Evolutionary conservation across 2,329 filamentous ascomycete species (phyloP).

Genomic region (Pseudopyrenochaeta lycopersici): DNA sequence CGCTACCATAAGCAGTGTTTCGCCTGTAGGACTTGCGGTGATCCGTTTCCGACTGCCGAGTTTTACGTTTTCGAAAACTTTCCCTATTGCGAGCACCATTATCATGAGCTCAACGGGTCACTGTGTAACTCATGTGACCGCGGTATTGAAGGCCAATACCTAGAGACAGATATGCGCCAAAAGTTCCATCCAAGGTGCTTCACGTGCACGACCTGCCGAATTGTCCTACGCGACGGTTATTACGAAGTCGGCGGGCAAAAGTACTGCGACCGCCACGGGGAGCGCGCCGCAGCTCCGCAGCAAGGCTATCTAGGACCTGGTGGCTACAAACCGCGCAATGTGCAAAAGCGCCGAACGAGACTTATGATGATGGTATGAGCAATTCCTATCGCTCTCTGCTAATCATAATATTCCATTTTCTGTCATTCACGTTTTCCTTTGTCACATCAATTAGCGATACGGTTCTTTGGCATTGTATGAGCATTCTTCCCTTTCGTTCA

Average conservation of each 20-base stretch:
- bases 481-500: constrained; percentile 18
- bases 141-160: constrained; percentile 93
- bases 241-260: constrained; percentile 84
- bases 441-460: constrained; percentile 18
- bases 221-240: constrained; percentile 82
- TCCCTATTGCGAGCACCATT: constrained; percentile 91
- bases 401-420: constrained; percentile 5
- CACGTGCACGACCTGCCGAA: constrained; percentile 79
- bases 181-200: constrained; percentile 93
- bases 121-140: constrained; percentile 80
- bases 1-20: constrained; percentile 97
- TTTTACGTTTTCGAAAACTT: constrained; percentile 91
- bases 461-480: constrained; percentile 17
- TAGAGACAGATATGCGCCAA: constrained; percentile 78
- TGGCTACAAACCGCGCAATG: constrained; percentile 45
- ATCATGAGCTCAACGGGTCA: constrained; percentile 89
- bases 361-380: constrained; percentile 60
- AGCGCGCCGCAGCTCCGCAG: constrained; percentile 59
- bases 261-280: constrained; percentile 89
- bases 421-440: constrained; percentile 9
- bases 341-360: constrained; percentile 60
- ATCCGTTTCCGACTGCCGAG: constrained; percentile 84
- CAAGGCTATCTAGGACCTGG: constrained; percentile 51
- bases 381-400: neutral
- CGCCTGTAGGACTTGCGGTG: constrained; percentile 83